phyloP scores from a whole-genome alignment of 352 stramenopile genomes.

The Pythium pyrilobum region DNA sequence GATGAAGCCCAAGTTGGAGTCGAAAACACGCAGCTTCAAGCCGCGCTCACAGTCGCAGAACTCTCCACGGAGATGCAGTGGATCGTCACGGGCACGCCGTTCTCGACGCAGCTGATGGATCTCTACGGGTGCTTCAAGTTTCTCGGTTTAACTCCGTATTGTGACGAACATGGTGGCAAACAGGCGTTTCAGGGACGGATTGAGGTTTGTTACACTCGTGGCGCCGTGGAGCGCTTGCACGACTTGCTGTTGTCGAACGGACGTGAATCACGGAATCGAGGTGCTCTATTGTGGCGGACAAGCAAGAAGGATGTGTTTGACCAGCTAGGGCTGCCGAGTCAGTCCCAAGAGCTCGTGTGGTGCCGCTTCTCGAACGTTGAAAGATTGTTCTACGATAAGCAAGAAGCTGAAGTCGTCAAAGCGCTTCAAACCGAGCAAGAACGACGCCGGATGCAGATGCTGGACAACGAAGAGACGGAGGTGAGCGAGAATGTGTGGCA shows the following conservation, averaged over 20 bases:
- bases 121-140: constrained; percentile 84
- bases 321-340: constrained; percentile 55
- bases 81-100: constrained; percentile 89
- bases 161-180: constrained; percentile 23
- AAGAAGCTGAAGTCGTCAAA: constrained; percentile 46
- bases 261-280: constrained; percentile 6
- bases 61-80: constrained; percentile 67
- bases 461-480: constrained; percentile 3
- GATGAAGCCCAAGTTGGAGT: constrained; percentile 92
- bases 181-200: constrained; percentile 33
- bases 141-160: constrained; percentile 46
- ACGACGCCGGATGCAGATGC: constrained; percentile 19
- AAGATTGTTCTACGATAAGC: constrained; percentile 68
- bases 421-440: constrained; percentile 29
- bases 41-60: constrained; percentile 78
- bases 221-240: constrained; percentile 35
- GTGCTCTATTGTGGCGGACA: constrained; percentile 70
- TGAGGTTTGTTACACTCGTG: constrained; percentile 28
- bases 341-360: constrained; percentile 53
- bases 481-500: constrained; percentile 45
- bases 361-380: constrained; percentile 75
- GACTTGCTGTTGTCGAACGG: constrained; percentile 44
- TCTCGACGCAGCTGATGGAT: constrained; percentile 76
- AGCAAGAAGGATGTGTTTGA: constrained; percentile 65
- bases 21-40: constrained; percentile 65